These are phyloP conservation scores for Asterella californica DNA, from an alignment of 225 moss, liverwort and hornwort species.

Conservation along the genomic window DNA sequence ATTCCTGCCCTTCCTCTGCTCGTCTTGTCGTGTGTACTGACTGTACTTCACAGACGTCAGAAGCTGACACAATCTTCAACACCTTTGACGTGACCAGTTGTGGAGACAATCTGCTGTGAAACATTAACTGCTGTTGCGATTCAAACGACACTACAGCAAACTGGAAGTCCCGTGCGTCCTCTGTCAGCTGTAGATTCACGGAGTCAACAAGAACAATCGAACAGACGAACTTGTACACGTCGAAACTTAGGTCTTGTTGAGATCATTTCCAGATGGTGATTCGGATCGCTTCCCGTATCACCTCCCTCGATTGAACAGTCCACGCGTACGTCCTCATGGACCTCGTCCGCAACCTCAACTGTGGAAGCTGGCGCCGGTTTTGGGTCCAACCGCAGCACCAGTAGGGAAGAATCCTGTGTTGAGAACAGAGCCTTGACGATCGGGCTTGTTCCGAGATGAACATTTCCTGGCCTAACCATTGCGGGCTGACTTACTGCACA, in stretches of 20 bases:
- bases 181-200: not conserved
- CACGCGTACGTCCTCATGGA: not conserved
- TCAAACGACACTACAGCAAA: conserved; percentile 37
- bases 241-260: not conserved
- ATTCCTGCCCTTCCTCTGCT: not conserved
- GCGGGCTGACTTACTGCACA: conserved; percentile 42
- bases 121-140: conserved; percentile 48
- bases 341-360: not conserved
- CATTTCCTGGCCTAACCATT: conserved; percentile 42
- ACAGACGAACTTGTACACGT: conserved; percentile 44
- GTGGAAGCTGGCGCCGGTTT: not conserved
- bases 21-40: conserved; percentile 9
- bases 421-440: conserved; percentile 41
- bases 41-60: conserved; percentile 46
- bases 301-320: not conserved
- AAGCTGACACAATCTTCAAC: conserved; percentile 43
- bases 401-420: conserved; percentile 48
- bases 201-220: conserved; percentile 9
- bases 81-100: conserved; percentile 24
- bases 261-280: not conserved
- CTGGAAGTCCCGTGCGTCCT: conserved; percentile 17
- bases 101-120: conserved; percentile 28
- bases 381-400: conserved; percentile 22
- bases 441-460: conserved; percentile 25
- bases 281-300: not conserved